These are phyloP conservation scores for Salvia miltiorrhiza DNA, from an alignment of 257 asterid species.

Conservation along the genomic window DNA sequence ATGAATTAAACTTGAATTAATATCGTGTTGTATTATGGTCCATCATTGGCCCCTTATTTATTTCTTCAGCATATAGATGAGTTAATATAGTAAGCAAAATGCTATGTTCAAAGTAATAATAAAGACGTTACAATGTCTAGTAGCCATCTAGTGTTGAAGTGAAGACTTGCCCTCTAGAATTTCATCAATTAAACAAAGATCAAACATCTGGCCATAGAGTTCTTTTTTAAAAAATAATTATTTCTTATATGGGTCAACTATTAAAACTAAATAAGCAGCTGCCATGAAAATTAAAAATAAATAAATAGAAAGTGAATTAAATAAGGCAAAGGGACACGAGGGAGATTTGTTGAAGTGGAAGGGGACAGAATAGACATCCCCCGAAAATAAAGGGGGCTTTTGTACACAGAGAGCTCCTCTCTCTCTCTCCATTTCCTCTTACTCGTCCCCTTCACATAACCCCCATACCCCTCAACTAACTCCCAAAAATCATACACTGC, in stretches of 20 bases:
- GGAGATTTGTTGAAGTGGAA: conserved; percentile 65
- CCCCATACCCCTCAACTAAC: conserved; percentile 32
- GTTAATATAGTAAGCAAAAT: neutral
- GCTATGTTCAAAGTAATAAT: neutral
- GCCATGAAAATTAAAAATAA: neutral
- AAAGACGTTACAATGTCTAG: neutral
- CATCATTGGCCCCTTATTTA: neutral
- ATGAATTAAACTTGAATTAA: neutral
- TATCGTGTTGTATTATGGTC: neutral
- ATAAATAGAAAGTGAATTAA: conserved; percentile 22
- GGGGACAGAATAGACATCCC: conserved; percentile 95
- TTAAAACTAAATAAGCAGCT: neutral
- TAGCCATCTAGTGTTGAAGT: neutral
- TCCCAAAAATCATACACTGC: conserved; percentile 36
- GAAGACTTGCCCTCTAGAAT: neutral
- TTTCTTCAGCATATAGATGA: neutral
- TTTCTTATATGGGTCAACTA: neutral
- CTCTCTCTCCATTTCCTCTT: neutral
- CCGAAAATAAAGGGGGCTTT: conserved; percentile 87
- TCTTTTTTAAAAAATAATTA: neutral
- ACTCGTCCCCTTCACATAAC: neutral
- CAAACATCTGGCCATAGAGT: neutral
- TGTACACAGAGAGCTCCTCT: conserved; percentile 17
- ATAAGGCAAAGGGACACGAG: conserved; percentile 48
- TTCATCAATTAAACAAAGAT: neutral